These are phyloP conservation scores for Mrakia hoshinonis DNA, from an alignment of 768 basidiomycete genomes.

Conservation along the genomic window DNA sequence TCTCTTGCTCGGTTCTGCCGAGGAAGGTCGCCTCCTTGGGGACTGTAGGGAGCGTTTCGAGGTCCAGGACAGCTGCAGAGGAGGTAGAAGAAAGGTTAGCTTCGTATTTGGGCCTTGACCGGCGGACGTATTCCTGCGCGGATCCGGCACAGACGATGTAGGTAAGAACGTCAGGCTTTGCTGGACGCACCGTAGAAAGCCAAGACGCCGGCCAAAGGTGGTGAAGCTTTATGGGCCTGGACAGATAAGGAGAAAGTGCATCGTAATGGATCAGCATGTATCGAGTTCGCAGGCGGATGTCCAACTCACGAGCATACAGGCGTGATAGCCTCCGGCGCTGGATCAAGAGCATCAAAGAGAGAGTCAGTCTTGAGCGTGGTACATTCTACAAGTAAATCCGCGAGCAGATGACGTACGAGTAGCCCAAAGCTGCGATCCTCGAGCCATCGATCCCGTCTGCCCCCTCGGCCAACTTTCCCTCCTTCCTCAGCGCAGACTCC, in stretches of 20 bases:
- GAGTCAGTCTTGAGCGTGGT: neutral
- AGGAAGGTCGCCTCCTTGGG: slow-evolving; percentile 7
- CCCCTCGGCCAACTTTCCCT: neutral
- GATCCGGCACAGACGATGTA: no score
- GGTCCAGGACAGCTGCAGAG: neutral
- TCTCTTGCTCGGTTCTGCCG: neutral
- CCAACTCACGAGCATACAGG: slow-evolving; percentile 2
- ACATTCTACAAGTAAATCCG: no score
- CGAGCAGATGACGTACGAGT: neutral
- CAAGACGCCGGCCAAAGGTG: neutral
- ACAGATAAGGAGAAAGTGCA: no score
- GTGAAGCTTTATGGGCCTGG: neutral
- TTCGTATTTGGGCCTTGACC: no score
- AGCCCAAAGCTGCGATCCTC: neutral
- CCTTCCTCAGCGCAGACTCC: neutral
- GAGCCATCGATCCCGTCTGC: neutral
- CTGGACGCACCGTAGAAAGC: slow-evolving; percentile 1
- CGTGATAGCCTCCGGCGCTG: slow-evolving; percentile 20
- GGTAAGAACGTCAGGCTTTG: no score
- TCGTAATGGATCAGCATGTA: no score
- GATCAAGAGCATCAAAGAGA: neutral
- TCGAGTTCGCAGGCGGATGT: no score
- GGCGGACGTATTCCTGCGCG: no score
- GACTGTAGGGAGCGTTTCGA: neutral
- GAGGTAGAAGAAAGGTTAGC: neutral